A percentile compares a stretch with the other conserved stretches of the same genome.
Evolutionary conservation across 2,329 filamentous ascomycete genomes (phyloP).

Genomic region (Pseudocercospora cruenta): DNA sequence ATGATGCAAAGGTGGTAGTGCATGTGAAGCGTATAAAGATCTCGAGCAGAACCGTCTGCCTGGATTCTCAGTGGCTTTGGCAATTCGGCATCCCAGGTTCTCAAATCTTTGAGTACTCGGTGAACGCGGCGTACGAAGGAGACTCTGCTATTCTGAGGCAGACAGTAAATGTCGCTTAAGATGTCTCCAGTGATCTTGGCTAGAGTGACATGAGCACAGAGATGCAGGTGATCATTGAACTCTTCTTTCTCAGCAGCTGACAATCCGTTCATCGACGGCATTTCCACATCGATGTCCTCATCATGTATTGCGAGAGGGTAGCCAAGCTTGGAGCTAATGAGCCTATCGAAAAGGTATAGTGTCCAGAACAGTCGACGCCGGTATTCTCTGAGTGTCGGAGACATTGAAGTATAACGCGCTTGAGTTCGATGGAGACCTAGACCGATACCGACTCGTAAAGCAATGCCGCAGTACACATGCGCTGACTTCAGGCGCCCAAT

Average conservation of each 20-base stretch:
- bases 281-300: slow-evolving; percentile 46
- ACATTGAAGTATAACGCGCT: slow-evolving; percentile 41
- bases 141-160: slow-evolving; percentile 28
- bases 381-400: slow-evolving; percentile 39
- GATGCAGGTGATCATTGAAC: slow-evolving; percentile 46
- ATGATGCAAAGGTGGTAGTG: slow-evolving; percentile 43
- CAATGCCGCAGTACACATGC: slow-evolving; percentile 50
- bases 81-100: slow-evolving; percentile 43
- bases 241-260: slow-evolving; percentile 31
- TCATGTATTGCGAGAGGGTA: slow-evolving; percentile 41
- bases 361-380: slow-evolving; percentile 42
- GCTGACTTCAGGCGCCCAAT: slow-evolving; percentile 52
- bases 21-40: slow-evolving; percentile 43
- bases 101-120: slow-evolving; percentile 42
- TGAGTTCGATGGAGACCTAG: slow-evolving; percentile 49
- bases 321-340: slow-evolving; percentile 41
- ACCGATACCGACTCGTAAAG: slow-evolving; percentile 49
- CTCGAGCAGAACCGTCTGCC: slow-evolving; percentile 33
- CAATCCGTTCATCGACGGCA: slow-evolving; percentile 45
- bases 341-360: slow-evolving; percentile 40
- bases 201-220: slow-evolving; percentile 46
- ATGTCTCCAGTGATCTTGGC: slow-evolving; percentile 42
- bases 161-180: slow-evolving; percentile 31
- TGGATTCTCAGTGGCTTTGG: slow-evolving; percentile 40
- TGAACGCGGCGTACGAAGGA: slow-evolving; percentile 44